A percentile compares a stretch with the other conserved stretches of the same genome.
Conservation (phyloP, 768 basidiomycete species). For the Infundibulicybe gibba region DNA sequence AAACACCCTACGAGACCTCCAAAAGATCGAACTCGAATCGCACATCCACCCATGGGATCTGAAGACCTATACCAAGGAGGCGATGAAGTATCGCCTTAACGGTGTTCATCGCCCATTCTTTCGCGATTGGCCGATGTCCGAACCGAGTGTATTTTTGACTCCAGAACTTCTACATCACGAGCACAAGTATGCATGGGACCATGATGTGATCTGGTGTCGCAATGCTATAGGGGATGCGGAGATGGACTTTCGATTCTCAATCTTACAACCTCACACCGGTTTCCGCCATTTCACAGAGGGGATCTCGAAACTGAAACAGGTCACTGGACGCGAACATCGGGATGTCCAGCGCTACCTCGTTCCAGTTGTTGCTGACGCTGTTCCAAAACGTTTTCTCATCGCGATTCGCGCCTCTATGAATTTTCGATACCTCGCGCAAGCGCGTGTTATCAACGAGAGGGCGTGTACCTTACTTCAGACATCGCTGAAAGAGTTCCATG, state of each 20-base stretch:
- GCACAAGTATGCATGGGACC: conserved; percentile 33
- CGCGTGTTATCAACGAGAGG: conserved; percentile 17
- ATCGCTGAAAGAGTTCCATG: conserved; percentile 25
- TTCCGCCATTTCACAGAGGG: conserved; percentile 35
- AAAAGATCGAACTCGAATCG: conserved; percentile 7
- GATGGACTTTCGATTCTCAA: conserved; percentile 29
- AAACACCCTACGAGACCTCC: conserved; percentile 15
- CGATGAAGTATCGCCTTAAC: conserved; percentile 19
- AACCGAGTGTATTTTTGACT: conserved; percentile 28
- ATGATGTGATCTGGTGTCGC: conserved; percentile 34
- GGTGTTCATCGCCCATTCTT: conserved; percentile 33
- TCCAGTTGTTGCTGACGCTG: conserved; percentile 28
- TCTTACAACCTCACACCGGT: conserved; percentile 31
- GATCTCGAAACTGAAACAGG: conserved; percentile 34
- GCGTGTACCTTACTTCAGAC: conserved; percentile 10
- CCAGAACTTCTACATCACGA: conserved; percentile 35
- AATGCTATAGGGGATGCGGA: conserved; percentile 22
- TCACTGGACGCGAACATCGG: conserved; percentile 34
- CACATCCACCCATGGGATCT: conserved; percentile 19
- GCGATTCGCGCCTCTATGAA: conserved; percentile 31
- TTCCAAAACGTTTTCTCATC: conserved; percentile 20
- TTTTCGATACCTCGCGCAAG: conserved; percentile 32
- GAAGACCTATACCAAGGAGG: conserved; percentile 13
- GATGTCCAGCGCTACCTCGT: conserved; percentile 33
- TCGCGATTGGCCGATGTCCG: conserved; percentile 27